These are phyloP conservation scores for Endothia cerciana DNA, from an alignment of 2,329 filamentous ascomycete species.

Conservation along the genomic window DNA sequence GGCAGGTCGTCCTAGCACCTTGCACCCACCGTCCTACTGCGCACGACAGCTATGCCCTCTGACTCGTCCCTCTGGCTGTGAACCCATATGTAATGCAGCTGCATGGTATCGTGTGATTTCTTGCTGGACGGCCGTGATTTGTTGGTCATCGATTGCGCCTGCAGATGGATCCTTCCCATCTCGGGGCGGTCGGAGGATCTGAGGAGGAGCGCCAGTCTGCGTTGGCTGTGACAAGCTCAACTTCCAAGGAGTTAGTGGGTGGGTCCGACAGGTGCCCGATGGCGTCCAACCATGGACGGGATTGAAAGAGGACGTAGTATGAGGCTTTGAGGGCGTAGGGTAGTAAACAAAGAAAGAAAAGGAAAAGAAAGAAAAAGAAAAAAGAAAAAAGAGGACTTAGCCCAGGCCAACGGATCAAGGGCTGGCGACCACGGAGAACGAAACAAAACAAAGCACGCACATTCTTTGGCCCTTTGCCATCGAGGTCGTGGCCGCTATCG, in stretches of 20 bases:
- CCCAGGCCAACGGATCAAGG: constrained; percentile 13
- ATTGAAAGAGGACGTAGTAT: not conserved
- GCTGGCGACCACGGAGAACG: constrained; percentile 8
- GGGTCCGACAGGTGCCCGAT: constrained; percentile 3
- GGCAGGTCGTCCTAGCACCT: not conserved
- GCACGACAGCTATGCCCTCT: not conserved
- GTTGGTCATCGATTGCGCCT: not conserved
- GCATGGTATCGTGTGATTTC: not conserved
- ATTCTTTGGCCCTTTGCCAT: constrained; percentile 12
- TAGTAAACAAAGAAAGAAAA: not conserved
- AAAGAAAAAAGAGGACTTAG: constrained; percentile 5
- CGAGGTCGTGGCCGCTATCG: constrained; percentile 2
- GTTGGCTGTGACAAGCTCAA: not conserved
- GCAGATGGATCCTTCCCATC: constrained; percentile 2
- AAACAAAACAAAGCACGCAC: constrained; percentile 23
- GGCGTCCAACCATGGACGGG: not conserved
- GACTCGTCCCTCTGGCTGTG: constrained; percentile 6
- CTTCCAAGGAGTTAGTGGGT: not conserved
- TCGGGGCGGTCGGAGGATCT: constrained; percentile 7
- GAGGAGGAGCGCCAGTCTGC: constrained; percentile 12
- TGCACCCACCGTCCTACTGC: not conserved
- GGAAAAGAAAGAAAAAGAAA: not conserved
- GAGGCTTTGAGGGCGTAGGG: not conserved
- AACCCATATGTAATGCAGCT: constrained; percentile 4
- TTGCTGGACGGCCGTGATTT: not conserved